Evolutionary conservation across 495 filamentous ascomycete species (phyloP).

Genomic region (Aspergillus panamensis): DNA sequence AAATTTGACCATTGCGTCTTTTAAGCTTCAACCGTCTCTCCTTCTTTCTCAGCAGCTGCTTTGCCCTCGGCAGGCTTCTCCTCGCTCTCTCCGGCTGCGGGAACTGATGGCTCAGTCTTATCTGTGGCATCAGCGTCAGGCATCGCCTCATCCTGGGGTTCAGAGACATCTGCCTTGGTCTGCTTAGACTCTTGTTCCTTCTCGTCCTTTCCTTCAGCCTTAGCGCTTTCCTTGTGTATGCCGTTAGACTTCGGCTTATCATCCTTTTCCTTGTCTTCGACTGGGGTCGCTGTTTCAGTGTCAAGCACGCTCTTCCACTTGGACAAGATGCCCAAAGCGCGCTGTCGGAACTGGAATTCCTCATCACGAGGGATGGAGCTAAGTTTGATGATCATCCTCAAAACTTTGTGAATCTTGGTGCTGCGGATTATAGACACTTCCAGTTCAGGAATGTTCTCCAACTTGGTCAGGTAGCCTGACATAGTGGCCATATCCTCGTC

Average conservation of each 20-base stretch:
- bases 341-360: conserved; percentile 77
- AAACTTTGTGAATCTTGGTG: conserved; percentile 93
- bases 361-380: conserved; percentile 77
- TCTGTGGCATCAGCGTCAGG: conserved; percentile 30
- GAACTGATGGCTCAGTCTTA: conserved; percentile 23
- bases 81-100: conserved; percentile 20
- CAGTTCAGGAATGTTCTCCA: conserved; percentile 74
- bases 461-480: conserved; percentile 72
- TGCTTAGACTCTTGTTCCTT: conserved; percentile 44
- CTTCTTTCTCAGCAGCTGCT: conserved; percentile 18
- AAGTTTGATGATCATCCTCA: conserved; percentile 85
- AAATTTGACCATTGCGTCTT: not conserved
- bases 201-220: conserved; percentile 44
- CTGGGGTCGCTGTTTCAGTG: conserved; percentile 44
- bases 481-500: conserved; percentile 85
- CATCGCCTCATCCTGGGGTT: conserved; percentile 40
- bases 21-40: conserved; percentile 24
- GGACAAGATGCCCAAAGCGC: conserved; percentile 67
- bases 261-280: conserved; percentile 42
- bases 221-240: conserved; percentile 45
- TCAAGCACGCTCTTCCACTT: conserved; percentile 81
- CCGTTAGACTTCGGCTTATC: conserved; percentile 49
- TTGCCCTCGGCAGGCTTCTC: conserved; percentile 25
- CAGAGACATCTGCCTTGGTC: conserved; percentile 37
- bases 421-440: conserved; percentile 78